Evolutionary conservation across 1,284 basidiomycete genomes (phyloP), one percentile per base, ranked within the genome.

Genomic region (Laetiporus sulphureus): DNA sequence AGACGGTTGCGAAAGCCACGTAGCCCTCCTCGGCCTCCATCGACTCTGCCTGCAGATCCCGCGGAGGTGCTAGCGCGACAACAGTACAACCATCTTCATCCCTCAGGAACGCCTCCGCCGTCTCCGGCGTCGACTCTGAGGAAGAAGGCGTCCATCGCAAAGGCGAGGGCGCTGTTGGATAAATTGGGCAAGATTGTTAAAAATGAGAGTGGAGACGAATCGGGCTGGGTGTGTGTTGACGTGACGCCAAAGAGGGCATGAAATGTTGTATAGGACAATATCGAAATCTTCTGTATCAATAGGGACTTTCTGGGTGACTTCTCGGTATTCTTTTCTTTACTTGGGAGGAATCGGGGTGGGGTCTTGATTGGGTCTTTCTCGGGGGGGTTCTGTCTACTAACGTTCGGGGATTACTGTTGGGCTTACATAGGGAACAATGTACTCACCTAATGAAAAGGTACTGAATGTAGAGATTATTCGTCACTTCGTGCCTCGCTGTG

Each of bases 161-260:
- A 37, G 29, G 49, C 60, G 53, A 49, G 59, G 54, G 43, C 55
- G 32, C 46, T 58, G 40, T 48, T 61, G 15, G 53, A 54, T 31
- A 51, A 55, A 35, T 46, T 64, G 21, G 53, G 54, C 33, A 48
- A 38, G 41, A 52, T 44, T 44, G 32, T 55, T 45, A 43, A 54
- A 36, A 41, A 44, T 47, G 40, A 58, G 49, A n/a, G n/a, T n/a
- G n/a, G n/a, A n/a, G 52, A 48, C 32, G 41, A 57, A 49, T 52
- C 68, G 47, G 57, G 58, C 16, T 69, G 69, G 67, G 64, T 69
- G 29, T 65, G 57, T 42, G 60, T 69, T 40, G 69, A 71, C 30
- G 56, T 71, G 39, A 60, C 59, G 32, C 66, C 67, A 13, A 48
- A 55, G 41, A 60, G 71, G 32, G 54, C 52, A 38, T 61, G 67